Evolutionary conservation across 106 monocot genomes (phyloP).

Genomic region (Allium sativum): DNA sequence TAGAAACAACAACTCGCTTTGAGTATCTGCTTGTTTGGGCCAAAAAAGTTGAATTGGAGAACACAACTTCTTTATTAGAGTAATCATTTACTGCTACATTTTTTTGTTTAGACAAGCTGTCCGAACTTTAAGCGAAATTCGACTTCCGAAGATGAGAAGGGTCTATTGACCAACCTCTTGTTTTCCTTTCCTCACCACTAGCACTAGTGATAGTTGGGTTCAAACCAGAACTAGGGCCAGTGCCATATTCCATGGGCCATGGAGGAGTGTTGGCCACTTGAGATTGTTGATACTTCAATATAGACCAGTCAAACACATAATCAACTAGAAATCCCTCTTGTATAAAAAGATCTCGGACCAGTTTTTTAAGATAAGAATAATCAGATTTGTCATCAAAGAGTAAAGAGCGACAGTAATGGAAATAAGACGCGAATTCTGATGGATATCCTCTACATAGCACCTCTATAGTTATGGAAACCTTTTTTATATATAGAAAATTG

Average conservation of each 20-base stretch:
- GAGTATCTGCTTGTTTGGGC: constrained; percentile 42
- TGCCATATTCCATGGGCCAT: constrained; percentile 33
- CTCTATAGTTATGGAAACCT: constrained; percentile 70
- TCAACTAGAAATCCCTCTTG: constrained; percentile 71
- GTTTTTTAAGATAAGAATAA: constrained; percentile 59
- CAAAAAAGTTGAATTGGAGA: constrained; percentile 44
- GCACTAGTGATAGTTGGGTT: constrained; percentile 13
- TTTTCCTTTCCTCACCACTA: constrained; percentile 59
- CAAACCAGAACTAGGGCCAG: constrained; percentile 24
- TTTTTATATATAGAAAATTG: too few relatives aligned
- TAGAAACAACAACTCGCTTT: constrained; percentile 46
- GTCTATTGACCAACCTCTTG: constrained; percentile 56
- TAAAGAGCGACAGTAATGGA: constrained; percentile 68
- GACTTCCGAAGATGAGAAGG: constrained; percentile 43
- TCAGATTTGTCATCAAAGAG: constrained; percentile 70
- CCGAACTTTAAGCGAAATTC: constrained; percentile 36
- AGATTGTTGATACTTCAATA: constrained; percentile 64
- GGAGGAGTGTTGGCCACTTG: constrained; percentile 38
- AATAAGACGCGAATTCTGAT: constrained; percentile 70
- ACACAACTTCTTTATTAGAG: constrained; percentile 51
- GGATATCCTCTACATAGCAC: constrained; percentile 72
- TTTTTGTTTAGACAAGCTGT: constrained; percentile 71
- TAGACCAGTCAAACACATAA: constrained; percentile 77
- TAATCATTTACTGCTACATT: constrained; percentile 47
- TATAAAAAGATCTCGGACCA: constrained; percentile 49